Evolutionary conservation across 176 grass and related monocot species (phyloP).

Genomic region (Oryza rufipogon): DNA sequence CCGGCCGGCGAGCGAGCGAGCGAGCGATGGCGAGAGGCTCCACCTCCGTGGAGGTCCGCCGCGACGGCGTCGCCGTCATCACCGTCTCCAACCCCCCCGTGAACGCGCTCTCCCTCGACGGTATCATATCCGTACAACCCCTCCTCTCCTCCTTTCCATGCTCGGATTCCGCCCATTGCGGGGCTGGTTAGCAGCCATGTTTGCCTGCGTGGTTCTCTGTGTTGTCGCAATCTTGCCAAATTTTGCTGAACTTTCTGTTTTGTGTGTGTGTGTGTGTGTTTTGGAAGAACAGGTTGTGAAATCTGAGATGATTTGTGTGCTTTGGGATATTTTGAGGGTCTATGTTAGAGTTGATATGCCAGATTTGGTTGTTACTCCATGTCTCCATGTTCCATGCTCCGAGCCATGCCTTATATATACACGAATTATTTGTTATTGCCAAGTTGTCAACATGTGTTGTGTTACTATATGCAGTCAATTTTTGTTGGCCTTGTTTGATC

Average conservation of each 20-base stretch:
- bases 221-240: not conserved
- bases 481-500: not conserved
- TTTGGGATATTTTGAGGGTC: not conserved
- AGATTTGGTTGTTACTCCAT: not conserved
- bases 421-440: not conserved
- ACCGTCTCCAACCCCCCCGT: slow-evolving; percentile 85
- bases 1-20: slow-evolving; percentile 41
- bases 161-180: not conserved
- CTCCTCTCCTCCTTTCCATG: not conserved
- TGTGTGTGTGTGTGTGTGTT: not conserved
- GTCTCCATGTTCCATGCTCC: not conserved
- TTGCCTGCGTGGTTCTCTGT: too few relatives aligned
- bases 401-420: not conserved
- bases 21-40: slow-evolving; percentile 51
- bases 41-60: slow-evolving; percentile 78
- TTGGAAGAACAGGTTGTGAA: not conserved
- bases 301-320: not conserved
- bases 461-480: not conserved
- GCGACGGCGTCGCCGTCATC: slow-evolving; percentile 79
- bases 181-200: not conserved
- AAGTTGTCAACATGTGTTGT: not conserved
- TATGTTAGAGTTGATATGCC: not conserved
- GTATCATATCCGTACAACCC: slow-evolving; percentile 15
- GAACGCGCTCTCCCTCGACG: slow-evolving; percentile 69
- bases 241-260: not conserved